Conservation (phyloP, 768 basidiomycete species). For the Hysterangium stoloniferum region DNA sequence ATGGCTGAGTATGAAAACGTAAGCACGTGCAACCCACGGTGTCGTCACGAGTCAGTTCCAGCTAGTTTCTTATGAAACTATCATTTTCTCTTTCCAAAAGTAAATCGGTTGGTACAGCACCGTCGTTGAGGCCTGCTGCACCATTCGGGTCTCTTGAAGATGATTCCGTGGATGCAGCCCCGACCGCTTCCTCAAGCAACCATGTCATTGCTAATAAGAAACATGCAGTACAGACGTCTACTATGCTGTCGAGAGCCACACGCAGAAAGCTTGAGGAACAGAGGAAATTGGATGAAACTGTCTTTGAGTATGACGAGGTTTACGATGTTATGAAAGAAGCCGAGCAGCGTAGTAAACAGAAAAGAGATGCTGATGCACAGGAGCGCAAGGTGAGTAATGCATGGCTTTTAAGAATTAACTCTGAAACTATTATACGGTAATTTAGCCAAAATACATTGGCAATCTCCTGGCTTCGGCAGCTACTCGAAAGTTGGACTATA, state of each 20-base stretch:
- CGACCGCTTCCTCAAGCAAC: constrained; percentile 29
- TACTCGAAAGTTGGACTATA: constrained; percentile 80
- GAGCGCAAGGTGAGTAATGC: constrained; percentile 61
- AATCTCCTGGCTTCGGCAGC: constrained; percentile 71
- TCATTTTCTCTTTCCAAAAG: constrained; percentile 71
- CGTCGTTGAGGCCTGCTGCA: constrained; percentile 48
- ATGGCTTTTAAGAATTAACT: not conserved
- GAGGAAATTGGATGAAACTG: constrained; percentile 67
- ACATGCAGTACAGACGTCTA: constrained; percentile 45
- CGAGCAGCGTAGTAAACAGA: constrained; percentile 63
- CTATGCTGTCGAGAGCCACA: constrained; percentile 52
- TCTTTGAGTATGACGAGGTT: constrained; percentile 94
- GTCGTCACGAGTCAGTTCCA: too few relatives aligned
- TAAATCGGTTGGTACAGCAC: constrained; percentile 46
- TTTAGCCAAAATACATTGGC: constrained; percentile 88
- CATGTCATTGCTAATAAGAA: constrained; percentile 44
- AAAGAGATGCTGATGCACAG: constrained; percentile 66
- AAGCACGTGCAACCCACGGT: not conserved
- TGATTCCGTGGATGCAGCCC: constrained; percentile 35
- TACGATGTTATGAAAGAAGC: constrained; percentile 94
- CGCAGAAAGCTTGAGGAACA: constrained; percentile 75
- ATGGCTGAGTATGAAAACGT: not conserved
- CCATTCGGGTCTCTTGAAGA: constrained; percentile 53
- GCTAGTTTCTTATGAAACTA: constrained; percentile 57
- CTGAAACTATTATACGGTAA: constrained; percentile 16